phyloP scores from a whole-genome alignment of 129 eudicot genomes.

The Chrysanthemum makinoi region DNA sequence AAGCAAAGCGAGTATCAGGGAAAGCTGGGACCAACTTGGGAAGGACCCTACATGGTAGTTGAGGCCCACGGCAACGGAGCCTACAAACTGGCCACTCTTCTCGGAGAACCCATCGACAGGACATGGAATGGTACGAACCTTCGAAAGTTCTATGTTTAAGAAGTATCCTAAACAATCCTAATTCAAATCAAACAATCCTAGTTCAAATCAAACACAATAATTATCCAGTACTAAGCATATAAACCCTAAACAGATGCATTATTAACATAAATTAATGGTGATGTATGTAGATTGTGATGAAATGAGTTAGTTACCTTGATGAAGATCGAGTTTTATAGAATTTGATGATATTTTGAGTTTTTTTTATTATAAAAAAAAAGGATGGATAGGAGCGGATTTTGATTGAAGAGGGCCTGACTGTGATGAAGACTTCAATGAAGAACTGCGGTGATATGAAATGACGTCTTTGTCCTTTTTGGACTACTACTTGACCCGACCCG shows the following conservation, averaged over 20 bases:
- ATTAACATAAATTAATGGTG: not conserved
- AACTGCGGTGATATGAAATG: slow-evolving; percentile 6
- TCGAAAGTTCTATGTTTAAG: too few relatives aligned
- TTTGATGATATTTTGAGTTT: slow-evolving; percentile 23
- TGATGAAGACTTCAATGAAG: slow-evolving; percentile 37
- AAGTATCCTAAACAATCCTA: too few relatives aligned
- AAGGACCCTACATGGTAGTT: too few relatives aligned
- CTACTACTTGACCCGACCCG: slow-evolving; percentile 17
- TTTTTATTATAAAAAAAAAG: slow-evolving; percentile 1
- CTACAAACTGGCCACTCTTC: too few relatives aligned
- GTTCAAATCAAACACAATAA: not conserved
- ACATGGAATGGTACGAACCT: too few relatives aligned
- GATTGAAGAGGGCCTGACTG: slow-evolving; percentile 33
- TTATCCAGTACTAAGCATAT: not conserved
- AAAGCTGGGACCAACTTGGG: too few relatives aligned
- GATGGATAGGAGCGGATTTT: slow-evolving; percentile 20
- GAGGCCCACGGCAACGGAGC: too few relatives aligned
- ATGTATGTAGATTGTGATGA: not conserved
- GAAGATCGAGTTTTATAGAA: slow-evolving; percentile 5
- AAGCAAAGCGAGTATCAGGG: too few relatives aligned
- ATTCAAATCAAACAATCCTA: slow-evolving; percentile 1
- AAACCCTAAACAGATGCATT: slow-evolving; percentile 15
- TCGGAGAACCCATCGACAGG: too few relatives aligned
- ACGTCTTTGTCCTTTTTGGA: slow-evolving; percentile 26
- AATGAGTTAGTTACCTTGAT: slow-evolving; percentile 23